A percentile compares a stretch with the other conserved stretches of the same genome.
These are phyloP conservation scores for Podaxis carcinomalis DNA, from an alignment of 768 basidiomycete species.

Conservation along the genomic window DNA sequence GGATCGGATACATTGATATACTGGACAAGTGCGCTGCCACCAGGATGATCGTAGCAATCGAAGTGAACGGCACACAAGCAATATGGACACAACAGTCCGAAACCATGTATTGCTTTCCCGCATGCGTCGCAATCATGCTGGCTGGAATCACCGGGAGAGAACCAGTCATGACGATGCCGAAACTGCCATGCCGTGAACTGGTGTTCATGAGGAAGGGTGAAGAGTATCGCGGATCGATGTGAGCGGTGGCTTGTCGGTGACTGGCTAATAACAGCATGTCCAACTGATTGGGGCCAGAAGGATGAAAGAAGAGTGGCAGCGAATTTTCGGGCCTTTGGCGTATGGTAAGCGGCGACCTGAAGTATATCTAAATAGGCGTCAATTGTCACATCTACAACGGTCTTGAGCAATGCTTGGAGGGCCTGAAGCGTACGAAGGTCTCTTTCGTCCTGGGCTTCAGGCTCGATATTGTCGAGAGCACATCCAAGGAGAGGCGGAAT, in stretches of 20 bases:
- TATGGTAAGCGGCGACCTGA: constrained; percentile 66
- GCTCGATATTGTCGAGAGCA: constrained; percentile 37
- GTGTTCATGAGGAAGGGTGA: constrained; percentile 41
- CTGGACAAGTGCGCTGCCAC: constrained; percentile 54
- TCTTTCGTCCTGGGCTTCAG: constrained; percentile 29
- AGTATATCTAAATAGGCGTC: constrained; percentile 72
- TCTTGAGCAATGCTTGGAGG: constrained; percentile 49
- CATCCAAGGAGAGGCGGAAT: constrained; percentile 57
- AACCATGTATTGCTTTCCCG: constrained; percentile 49
- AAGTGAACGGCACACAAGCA: constrained; percentile 72
- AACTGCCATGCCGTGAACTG: constrained; percentile 72
- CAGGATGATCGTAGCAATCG: constrained; percentile 71
- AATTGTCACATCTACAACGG: constrained; percentile 52
- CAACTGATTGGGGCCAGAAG: constrained; percentile 66
- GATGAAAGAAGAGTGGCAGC: constrained; percentile 54
- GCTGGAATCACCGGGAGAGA: constrained; percentile 27
- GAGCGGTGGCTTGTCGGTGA: constrained; percentile 32
- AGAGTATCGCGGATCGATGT: background rate
- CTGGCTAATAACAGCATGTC: constrained; percentile 59
- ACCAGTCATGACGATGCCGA: constrained; percentile 18
- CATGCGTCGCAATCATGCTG: constrained; percentile 56
- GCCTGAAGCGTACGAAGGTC: constrained; percentile 27
- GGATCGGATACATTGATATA: constrained; percentile 44
- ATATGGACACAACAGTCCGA: constrained; percentile 67
- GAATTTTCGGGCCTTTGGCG: constrained; percentile 44